These are phyloP conservation scores for Cryptosporidium andersoni DNA, from an alignment of 169 alveolate species.

Conservation along the genomic window DNA sequence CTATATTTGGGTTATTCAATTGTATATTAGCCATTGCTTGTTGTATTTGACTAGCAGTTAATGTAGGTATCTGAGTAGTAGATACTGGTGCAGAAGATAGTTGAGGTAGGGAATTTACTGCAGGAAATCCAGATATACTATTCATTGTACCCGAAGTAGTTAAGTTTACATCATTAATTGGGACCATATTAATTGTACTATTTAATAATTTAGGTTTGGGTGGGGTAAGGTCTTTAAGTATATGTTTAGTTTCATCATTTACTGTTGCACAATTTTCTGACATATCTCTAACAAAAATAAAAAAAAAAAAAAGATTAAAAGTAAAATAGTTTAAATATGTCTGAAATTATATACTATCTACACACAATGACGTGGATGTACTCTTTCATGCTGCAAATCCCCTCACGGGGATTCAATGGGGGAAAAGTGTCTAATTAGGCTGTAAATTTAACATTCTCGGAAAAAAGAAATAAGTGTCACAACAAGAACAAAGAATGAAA, in stretches of 20 bases:
- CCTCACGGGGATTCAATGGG: too few species aligned
- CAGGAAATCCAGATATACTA: neutral
- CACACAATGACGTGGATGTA: too few species aligned
- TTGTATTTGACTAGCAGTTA: conserved; percentile 49
- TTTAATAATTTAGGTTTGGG: conserved; percentile 54
- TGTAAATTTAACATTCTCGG: too few species aligned
- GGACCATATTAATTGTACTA: conserved; percentile 58
- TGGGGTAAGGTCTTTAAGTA: conserved; percentile 45
- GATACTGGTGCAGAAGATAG: conserved; percentile 23
- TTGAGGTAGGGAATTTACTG: neutral
- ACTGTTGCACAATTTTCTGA: conserved; percentile 45
- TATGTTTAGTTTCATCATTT: conserved; percentile 40
- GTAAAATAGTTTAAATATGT: too few species aligned
- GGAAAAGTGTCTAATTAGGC: too few species aligned
- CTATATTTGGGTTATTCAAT: conserved; percentile 3
- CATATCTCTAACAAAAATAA: conserved; percentile 1
- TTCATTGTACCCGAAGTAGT: neutral
- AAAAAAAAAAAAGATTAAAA: too few species aligned
- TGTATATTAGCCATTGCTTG: conserved; percentile 49
- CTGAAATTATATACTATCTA: too few species aligned
- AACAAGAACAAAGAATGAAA: too few species aligned
- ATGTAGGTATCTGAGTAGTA: conserved; percentile 35
- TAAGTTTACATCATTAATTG: conserved; percentile 24
- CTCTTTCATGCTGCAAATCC: too few species aligned
- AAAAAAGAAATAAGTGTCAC: too few species aligned